These are phyloP conservation scores for Paraphysoderma sedebokerense DNA, from an alignment of 371 early-diverging fungal genomes.

Conservation along the genomic window DNA sequence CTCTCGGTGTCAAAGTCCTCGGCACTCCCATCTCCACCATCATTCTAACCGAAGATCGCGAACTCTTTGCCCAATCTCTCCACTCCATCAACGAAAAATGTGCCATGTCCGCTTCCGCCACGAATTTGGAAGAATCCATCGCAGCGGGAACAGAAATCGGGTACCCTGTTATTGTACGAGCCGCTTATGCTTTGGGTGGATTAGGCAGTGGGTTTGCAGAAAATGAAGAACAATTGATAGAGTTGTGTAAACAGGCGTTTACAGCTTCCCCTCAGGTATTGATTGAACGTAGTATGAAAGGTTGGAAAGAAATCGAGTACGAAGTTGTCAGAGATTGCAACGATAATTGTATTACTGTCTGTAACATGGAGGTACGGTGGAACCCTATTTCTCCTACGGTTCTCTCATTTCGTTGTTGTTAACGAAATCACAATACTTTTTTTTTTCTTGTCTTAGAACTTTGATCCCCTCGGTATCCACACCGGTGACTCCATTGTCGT, in stretches of 20 bases:
- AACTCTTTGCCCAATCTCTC: constrained; percentile 73
- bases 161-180: constrained; percentile 84
- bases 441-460: constrained; percentile 33
- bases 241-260: constrained; percentile 66
- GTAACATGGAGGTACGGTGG: constrained; percentile 86
- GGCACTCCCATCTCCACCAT: constrained; percentile 84
- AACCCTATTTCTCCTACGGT: no score
- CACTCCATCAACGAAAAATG: constrained; percentile 67
- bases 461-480: constrained; percentile 93
- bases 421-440: not conserved
- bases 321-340: constrained; percentile 84
- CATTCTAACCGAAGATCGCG: constrained; percentile 86
- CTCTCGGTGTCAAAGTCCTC: constrained; percentile 73
- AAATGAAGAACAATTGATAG: constrained; percentile 53
- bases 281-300: constrained; percentile 90
- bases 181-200: constrained; percentile 87
- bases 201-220: constrained; percentile 88
- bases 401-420: not conserved
- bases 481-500: constrained; percentile 96
- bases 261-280: constrained; percentile 77
- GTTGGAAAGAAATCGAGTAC: constrained; percentile 96
- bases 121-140: constrained; percentile 60
- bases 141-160: constrained; percentile 67
- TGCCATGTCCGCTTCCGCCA: constrained; percentile 62
- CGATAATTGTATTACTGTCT: constrained; percentile 92